Evolutionary conservation across 768 basidiomycete species (phyloP).

Genomic region (Pisolithus orientalis): DNA sequence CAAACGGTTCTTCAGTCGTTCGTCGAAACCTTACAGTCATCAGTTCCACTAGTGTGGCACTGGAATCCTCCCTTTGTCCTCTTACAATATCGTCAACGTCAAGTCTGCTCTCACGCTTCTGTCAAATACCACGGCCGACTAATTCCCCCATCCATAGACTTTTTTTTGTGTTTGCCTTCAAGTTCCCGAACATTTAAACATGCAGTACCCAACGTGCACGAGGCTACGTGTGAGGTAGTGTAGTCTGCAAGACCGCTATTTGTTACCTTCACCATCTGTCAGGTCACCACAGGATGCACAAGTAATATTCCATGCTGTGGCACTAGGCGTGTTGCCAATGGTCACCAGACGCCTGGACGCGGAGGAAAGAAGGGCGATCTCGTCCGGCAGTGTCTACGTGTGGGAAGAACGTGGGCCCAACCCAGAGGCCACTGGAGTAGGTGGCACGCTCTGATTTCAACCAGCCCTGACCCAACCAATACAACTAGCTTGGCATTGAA

Average conservation of each 20-base stretch:
- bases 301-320: constrained; percentile 69
- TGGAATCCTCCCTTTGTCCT: background rate
- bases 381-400: constrained; percentile 71
- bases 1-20: background rate
- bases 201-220: constrained; percentile 68
- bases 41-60: background rate
- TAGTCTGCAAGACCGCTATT: background rate
- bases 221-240: constrained; percentile 46
- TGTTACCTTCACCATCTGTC: background rate
- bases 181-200: constrained; percentile 20
- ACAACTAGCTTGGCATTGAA: constrained; percentile 61
- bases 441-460: constrained; percentile 15
- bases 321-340: constrained; percentile 51
- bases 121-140: constrained; percentile 10
- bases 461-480: constrained; percentile 1
- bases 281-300: constrained; percentile 63
- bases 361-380: constrained; percentile 64
- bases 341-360: constrained; percentile 68
- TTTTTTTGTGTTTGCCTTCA: constrained; percentile 14
- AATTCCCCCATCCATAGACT: constrained; percentile 20
- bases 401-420: constrained; percentile 78
- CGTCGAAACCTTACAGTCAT: background rate
- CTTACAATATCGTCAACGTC: background rate
- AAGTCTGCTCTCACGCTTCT: background rate
- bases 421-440: constrained; percentile 59